Conservation (phyloP, 1,139 yeast species). For the Blastobotrys proliferans region DNA sequence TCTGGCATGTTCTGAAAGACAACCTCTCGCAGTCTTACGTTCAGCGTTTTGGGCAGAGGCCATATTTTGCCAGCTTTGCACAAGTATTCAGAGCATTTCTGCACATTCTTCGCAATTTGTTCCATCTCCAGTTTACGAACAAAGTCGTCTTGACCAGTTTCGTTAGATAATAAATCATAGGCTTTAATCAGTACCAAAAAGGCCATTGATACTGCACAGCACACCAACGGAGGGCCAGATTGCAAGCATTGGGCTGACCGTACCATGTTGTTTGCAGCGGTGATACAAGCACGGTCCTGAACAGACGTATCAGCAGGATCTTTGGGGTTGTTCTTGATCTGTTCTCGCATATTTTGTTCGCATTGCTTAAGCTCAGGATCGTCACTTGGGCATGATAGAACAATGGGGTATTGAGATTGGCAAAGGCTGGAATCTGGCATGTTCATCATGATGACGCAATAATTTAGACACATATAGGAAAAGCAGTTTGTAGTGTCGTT, state of each 20-base stretch:
- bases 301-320: not conserved
- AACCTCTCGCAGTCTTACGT: constrained; percentile 6
- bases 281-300: constrained; percentile 4
- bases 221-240: constrained; percentile 5
- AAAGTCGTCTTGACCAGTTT: constrained; percentile 2
- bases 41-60: constrained; percentile 8
- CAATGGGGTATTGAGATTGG: constrained; percentile 6
- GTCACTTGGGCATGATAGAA: not conserved
- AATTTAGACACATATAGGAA: constrained; percentile 5
- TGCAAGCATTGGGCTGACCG: not conserved
- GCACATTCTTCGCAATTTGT: not conserved
- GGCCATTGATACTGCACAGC: constrained; percentile 12
- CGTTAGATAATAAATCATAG: constrained; percentile 5
- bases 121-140: constrained; percentile 8
- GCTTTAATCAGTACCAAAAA: constrained; percentile 11
- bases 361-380: not conserved
- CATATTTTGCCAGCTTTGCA: constrained; percentile 3
- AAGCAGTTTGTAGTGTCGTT: constrained; percentile 1
- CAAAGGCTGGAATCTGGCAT: constrained; percentile 9
- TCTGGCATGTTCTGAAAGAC: constrained; percentile 9
- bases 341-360: not conserved
- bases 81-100: constrained; percentile 5
- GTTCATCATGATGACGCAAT: constrained; percentile 5
- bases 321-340: not conserved
- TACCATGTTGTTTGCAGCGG: constrained; percentile 11